Evolutionary conservation across 2,329 filamentous ascomycete species (phyloP).

Genomic region (Alternaria infectoria): DNA sequence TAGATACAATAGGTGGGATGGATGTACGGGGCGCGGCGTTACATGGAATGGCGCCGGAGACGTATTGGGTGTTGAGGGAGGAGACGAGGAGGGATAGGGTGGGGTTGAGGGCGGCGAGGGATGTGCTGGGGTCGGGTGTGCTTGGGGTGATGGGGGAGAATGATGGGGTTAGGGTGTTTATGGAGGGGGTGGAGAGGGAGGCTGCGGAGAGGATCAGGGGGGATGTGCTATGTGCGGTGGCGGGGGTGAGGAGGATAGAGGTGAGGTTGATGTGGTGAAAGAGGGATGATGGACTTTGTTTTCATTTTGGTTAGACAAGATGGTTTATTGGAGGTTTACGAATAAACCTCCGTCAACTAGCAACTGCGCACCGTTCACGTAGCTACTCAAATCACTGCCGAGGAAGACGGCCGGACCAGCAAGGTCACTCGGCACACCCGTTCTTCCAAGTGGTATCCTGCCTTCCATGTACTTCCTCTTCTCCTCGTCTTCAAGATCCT

Average conservation of each 20-base stretch:
- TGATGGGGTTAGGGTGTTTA: background rate
- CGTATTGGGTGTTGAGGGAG: background rate
- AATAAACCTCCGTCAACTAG: constrained; percentile 88
- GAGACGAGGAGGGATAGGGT: background rate
- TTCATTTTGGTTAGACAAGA: background rate
- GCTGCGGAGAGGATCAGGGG: background rate
- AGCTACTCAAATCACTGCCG: constrained; percentile 70
- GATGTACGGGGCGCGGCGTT: background rate
- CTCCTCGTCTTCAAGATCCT: constrained; percentile 73
- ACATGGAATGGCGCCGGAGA: background rate
- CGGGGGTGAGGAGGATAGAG: background rate
- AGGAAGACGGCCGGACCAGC: constrained; percentile 86
- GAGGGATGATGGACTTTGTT: background rate
- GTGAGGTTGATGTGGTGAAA: background rate
- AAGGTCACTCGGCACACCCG: constrained; percentile 65
- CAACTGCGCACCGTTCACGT: constrained; percentile 75
- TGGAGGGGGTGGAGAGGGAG: background rate
- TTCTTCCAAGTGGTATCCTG: constrained; percentile 71
- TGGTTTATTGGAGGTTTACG: constrained; percentile 69
- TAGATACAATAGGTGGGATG: background rate
- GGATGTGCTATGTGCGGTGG: background rate
- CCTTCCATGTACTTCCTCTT: constrained; percentile 82
- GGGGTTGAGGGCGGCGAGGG: background rate
- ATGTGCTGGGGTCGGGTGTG: background rate
- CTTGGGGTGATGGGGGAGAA: background rate